Percentiles rank a stretch among this genome's conserved stretches.
These are phyloP conservation scores for Colletotrichum zoysiae DNA, from an alignment of 2,329 filamentous ascomycete genomes.

Conservation along the genomic window DNA sequence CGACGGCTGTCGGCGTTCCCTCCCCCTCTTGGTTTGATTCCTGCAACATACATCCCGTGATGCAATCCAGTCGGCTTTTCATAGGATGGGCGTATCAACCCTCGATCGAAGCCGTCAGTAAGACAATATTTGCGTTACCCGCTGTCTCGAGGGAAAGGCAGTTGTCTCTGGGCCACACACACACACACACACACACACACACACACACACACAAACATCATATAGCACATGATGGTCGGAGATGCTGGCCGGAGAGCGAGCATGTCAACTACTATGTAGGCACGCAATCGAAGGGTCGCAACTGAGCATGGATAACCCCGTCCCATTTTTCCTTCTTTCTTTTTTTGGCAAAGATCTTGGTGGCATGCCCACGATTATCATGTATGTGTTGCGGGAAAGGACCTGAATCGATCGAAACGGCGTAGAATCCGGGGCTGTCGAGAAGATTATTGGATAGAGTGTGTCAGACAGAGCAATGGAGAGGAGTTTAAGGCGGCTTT, in stretches of 20 bases:
- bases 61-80: background rate
- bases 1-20: constrained; percentile 8
- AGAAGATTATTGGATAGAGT: constrained; percentile 22
- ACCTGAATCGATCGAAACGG: constrained; percentile 17
- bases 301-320: constrained; percentile 12
- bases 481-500: background rate
- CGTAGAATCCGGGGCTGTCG: constrained; percentile 14
- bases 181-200: no score
- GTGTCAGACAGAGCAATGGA: background rate
- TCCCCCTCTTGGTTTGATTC: background rate
- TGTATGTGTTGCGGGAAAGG: constrained; percentile 27
- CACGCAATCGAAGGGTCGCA: constrained; percentile 7
- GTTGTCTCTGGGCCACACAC: background rate
- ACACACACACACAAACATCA: background rate
- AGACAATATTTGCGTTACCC: constrained; percentile 28
- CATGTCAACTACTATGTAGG: constrained; percentile 7
- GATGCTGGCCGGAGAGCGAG: constrained; percentile 5
- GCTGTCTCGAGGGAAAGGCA: background rate
- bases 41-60: constrained; percentile 5
- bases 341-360: background rate
- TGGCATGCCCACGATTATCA: constrained; percentile 12
- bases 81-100: constrained; percentile 19
- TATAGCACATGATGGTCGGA: constrained; percentile 5
- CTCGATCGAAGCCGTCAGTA: constrained; percentile 23
- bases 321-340: no score